Evolutionary conservation across 2,329 filamentous ascomycete species (phyloP).

Genomic region (Claviceps monticola): DNA sequence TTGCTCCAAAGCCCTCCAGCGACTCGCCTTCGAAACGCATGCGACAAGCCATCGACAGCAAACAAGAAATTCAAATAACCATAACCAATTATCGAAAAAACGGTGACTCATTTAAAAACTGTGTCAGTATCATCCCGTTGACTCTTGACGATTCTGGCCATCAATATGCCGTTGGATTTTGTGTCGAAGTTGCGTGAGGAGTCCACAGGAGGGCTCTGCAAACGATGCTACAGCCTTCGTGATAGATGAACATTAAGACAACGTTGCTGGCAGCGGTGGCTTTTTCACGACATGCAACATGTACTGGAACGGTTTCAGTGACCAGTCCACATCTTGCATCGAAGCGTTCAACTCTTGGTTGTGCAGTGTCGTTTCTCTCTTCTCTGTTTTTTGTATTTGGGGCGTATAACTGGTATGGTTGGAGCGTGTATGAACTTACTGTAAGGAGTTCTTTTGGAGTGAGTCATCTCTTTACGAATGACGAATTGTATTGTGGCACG

Average conservation of each 20-base stretch:
- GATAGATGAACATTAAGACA: no score
- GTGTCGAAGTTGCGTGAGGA: slow-evolving; percentile 46
- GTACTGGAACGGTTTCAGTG: neutral
- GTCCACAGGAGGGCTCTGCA: no score
- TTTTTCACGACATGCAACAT: no score
- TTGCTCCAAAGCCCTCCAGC: slow-evolving; percentile 5
- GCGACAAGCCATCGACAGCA: slow-evolving; percentile 29
- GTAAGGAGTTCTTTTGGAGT: no score
- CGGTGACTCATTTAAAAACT: slow-evolving; percentile 66
- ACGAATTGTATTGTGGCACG: no score
- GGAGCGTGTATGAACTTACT: no score
- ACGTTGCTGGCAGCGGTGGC: no score
- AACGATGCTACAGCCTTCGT: no score
- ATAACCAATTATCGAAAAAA: slow-evolving; percentile 74
- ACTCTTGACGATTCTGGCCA: slow-evolving; percentile 49
- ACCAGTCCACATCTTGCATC: neutral
- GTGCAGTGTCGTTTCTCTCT: no score
- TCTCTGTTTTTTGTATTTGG: no score
- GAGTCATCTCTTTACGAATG: no score
- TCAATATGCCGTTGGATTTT: slow-evolving; percentile 69
- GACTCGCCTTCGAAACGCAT: slow-evolving; percentile 45
- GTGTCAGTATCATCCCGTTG: slow-evolving; percentile 76
- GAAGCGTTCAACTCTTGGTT: neutral
- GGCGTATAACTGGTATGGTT: no score
- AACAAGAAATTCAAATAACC: slow-evolving; percentile 32